Conservation (phyloP, 2,329 filamentous ascomycete species). For the Fusarium circinatum region DNA sequence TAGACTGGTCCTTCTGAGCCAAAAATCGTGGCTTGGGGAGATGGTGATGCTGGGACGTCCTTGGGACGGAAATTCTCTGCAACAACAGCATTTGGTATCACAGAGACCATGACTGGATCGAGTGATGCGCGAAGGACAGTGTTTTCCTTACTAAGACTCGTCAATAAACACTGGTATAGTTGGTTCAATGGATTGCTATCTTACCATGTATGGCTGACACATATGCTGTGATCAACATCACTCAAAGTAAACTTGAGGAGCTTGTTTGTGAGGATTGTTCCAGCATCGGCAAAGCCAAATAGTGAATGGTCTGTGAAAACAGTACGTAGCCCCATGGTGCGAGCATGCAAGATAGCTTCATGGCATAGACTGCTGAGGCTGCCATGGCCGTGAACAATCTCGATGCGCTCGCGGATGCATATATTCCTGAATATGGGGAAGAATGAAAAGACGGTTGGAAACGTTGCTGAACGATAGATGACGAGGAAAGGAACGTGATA, state of each 20-base stretch:
- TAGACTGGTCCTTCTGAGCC: slow-evolving; percentile 48
- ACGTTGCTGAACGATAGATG: slow-evolving; percentile 92
- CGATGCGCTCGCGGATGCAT: slow-evolving; percentile 90
- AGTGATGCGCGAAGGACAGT: slow-evolving; percentile 93
- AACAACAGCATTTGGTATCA: slow-evolving; percentile 97
- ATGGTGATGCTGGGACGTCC: slow-evolving; percentile 50
- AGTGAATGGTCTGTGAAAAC: slow-evolving; percentile 98
- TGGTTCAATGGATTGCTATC: slow-evolving; percentile 33
- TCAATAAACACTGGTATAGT: slow-evolving; percentile 25
- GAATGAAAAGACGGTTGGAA: slow-evolving; percentile 98
- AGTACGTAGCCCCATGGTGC: slow-evolving; percentile 95
- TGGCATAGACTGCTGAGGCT: slow-evolving; percentile 93
- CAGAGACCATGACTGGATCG: slow-evolving; percentile 96
- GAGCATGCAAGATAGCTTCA: slow-evolving; percentile 91
- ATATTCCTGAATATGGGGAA: slow-evolving; percentile 99
- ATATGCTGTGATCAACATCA: slow-evolving; percentile 98
- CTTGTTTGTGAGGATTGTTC: slow-evolving; percentile 96
- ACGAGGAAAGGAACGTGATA: slow-evolving; percentile 97
- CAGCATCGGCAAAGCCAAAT: slow-evolving; percentile 96
- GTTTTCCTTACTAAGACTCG: slow-evolving; percentile 83
- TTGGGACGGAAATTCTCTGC: slow-evolving; percentile 91
- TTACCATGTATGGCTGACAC: slow-evolving; percentile 97
- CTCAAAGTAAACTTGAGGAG: slow-evolving; percentile 94
- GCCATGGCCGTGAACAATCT: slow-evolving; percentile 98
- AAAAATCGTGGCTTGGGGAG: slow-evolving; percentile 48